Evolutionary conservation across 352 stramenopile genomes (phyloP).

Genomic region (Phytophthora melonis): DNA sequence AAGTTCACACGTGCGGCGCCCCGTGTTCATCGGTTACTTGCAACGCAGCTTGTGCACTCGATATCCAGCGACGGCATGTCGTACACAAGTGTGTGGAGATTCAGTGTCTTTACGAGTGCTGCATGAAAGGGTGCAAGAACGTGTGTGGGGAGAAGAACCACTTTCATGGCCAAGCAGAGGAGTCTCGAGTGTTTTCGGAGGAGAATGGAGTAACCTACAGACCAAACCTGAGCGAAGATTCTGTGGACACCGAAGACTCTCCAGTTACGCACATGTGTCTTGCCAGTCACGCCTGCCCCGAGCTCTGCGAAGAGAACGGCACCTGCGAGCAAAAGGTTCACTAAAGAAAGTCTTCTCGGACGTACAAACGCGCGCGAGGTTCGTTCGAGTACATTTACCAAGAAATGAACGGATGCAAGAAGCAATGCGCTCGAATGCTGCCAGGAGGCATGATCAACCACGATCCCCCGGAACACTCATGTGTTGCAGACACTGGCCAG

Average conservation of each 20-base stretch:
- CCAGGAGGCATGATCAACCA: background rate
- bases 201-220: constrained; percentile 29
- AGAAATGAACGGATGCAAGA: constrained; percentile 31
- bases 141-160: constrained; percentile 54
- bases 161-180: constrained; percentile 52
- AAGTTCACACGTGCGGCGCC: constrained; percentile 58
- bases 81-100: constrained; percentile 65
- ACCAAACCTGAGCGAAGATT: background rate
- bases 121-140: constrained; percentile 54
- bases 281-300: background rate
- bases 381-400: constrained; percentile 70
- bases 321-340: constrained; percentile 73
- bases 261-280: background rate
- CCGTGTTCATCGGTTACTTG: constrained; percentile 53
- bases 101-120: constrained; percentile 55
- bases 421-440: constrained; percentile 47
- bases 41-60: constrained; percentile 43
- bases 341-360: constrained; percentile 62
- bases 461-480: background rate
- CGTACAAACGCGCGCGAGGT: constrained; percentile 50
- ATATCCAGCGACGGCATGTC: constrained; percentile 53
- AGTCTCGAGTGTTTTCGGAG: constrained; percentile 25
- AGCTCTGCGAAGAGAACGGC: constrained; percentile 24
- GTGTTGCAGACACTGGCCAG: background rate
- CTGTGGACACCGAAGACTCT: background rate